Conservation (phyloP, 768 basidiomycete genomes). For the Leccinum variicolor region DNA sequence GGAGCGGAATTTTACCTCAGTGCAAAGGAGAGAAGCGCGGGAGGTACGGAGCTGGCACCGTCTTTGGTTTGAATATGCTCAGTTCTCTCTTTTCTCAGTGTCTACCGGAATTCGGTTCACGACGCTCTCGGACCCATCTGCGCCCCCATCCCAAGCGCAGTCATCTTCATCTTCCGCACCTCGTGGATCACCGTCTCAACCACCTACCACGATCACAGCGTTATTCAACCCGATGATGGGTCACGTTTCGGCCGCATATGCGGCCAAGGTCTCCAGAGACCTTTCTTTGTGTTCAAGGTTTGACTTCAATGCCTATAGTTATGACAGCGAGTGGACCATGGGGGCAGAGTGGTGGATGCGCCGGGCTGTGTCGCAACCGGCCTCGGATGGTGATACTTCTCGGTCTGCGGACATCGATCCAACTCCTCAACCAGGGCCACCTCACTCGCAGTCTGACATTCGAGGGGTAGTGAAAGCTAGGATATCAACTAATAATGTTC, state of each 20-base stretch:
- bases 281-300: constrained; percentile 86
- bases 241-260: constrained; percentile 88
- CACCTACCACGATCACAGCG: constrained; percentile 92
- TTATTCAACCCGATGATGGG: constrained; percentile 97
- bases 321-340: constrained; percentile 94
- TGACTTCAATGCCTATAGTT: constrained; percentile 96
- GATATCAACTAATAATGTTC: constrained; percentile 84
- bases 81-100: constrained; percentile 44
- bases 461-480: constrained; percentile 87
- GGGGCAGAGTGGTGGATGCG: constrained; percentile 97
- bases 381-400: constrained; percentile 10
- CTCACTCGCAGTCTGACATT: constrained; percentile 36
- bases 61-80: background rate
- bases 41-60: constrained; percentile 47
- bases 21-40: constrained; percentile 88
- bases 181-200: constrained; percentile 49
- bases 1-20: constrained; percentile 95
- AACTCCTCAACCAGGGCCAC: constrained; percentile 7
- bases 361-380: constrained; percentile 38
- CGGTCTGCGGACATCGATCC: background rate
- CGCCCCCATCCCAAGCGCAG: constrained; percentile 57
- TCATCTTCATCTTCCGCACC: constrained; percentile 33
- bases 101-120: constrained; percentile 94
- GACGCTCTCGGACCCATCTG: constrained; percentile 78
- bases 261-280: constrained; percentile 81